Base-by-base conservation (phyloP, 1,284 basidiomycete species). In the Ustilago shanxiensis region DNA sequence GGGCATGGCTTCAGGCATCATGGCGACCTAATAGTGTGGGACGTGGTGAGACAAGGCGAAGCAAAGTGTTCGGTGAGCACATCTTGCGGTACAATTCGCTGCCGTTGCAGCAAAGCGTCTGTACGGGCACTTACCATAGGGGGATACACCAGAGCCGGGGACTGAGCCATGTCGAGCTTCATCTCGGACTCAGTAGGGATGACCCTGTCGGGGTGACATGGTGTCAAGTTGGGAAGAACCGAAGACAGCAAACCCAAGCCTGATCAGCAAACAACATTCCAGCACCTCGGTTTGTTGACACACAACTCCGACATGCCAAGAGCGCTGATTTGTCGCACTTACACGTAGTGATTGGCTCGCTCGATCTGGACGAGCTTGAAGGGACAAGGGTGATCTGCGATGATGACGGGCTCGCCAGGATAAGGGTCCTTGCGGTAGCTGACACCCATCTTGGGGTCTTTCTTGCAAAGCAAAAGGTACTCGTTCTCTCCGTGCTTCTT, bases 391-490 rank as follows among this genome's bases (percentile, higher is more conserved):
- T n/a, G n/a, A 26, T 53, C n/a, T 16, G 31, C 55, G 3, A 45
- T 20, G 4, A 51, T 18, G 20, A 47, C 45, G 9, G 54, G 53
- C 5, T 18, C 54, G 18, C 7, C 13, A n/a, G 22, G n/a, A 24
- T 35, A 29, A 24, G 45, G 31, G 16, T 41, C 28, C 24, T 41
- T 35, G 18, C 31, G 45, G 22, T 56, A 57, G 20, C 28, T 28
- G 24, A 49, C 49, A 11, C 56, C 63, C 18, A 45, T 16, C 22
- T 37, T n/a, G 4, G 39, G n/a, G 16, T 56, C 41, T 7, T 45
- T 20, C 56, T 65, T 59, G 39, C 57, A 56, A 2, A 53, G 18
- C 18, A 65, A 47, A 18, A 35, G 2, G 51, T 22, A 65, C 5
- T 35, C 16, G 33, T 65, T 39, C 5, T 33, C 14, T 10, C 29